Evolutionary conservation across 208 protist genomes (phyloP), one percentile per base, ranked within the genome.

Genomic region (Trypanosoma cruzi): DNA sequence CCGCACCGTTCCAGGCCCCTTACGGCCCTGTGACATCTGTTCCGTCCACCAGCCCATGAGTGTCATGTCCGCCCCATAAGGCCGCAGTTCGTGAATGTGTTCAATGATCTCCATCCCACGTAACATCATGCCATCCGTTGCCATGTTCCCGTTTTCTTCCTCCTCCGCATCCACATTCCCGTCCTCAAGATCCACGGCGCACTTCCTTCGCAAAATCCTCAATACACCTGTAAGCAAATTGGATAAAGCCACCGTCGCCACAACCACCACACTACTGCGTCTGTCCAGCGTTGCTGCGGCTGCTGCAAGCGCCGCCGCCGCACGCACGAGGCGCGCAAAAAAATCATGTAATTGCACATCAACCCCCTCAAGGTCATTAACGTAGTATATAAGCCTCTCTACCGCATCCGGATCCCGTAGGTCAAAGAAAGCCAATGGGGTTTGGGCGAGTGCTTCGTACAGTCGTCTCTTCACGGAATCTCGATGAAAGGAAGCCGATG

Each of bases 351-450:
- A 74, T 64, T 88, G 81, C 62, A 94, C 85, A 64, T 94, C 88
- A 16, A 94, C 84, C 22, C 88, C 88, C 53, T 94, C 88, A 46
- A 94, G 75, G 69, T 94, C 88, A 66, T 92, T 90, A 1, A 82
- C 74, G 75, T 92, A 92, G 72, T 89, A 92, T 29, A 92, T 55
- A 4, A 94, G 76, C 61, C 83, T 73, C 74, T 94, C 88, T 20
- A 94, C 64, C 64, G 86, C 81, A 20, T 91, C 84, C 52, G 75
- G 78, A 7, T 73, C 65, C 59, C 84, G 73, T 0, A 73, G 64
- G 48, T 94, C 88, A 65, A 88, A 89, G 66, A 82, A 89, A 32
- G 75, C 62, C n/a, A 94, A 60, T 13, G 88, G 85, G 28, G 82
- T 78, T 29, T 78, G 77, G n/a, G 75, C 80, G 22, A 94, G 79